Evolutionary conservation across 441 rosid genomes (phyloP).

Genomic region (Pelargonium australe): DNA sequence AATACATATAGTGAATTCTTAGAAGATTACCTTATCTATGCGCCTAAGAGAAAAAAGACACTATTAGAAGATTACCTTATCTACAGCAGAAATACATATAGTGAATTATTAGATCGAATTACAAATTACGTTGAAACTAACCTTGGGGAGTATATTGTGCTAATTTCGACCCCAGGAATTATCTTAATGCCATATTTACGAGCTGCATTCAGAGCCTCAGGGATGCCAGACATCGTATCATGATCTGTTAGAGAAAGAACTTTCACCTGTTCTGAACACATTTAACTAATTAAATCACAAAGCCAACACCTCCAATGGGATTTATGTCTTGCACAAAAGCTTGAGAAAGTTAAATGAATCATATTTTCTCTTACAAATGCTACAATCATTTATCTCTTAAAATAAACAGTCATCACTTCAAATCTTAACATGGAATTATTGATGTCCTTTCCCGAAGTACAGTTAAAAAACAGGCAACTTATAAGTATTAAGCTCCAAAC

Average conservation of each 20-base stretch:
- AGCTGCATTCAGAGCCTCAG: conserved; percentile 83
- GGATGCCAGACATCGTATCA: conserved; percentile 77
- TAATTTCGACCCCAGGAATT: conserved; percentile 86
- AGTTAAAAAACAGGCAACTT: too few species aligned
- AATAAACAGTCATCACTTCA: neutral
- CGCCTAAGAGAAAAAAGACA: too few species aligned
- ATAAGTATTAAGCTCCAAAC: too few species aligned
- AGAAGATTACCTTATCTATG: too few species aligned
- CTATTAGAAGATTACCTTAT: too few species aligned
- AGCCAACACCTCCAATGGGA: neutral
- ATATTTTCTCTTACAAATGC: neutral
- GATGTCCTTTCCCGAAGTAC: neutral
- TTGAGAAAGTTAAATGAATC: neutral
- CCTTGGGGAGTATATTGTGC: conserved; percentile 74
- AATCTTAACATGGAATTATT: neutral
- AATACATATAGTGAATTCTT: too few species aligned
- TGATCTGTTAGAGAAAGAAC: conserved; percentile 94
- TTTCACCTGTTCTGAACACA: conserved; percentile 69
- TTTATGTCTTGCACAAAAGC: neutral
- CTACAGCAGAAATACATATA: neutral
- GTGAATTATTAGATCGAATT: conserved; percentile 1
- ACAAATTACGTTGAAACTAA: conserved; percentile 5
- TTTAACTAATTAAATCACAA: conserved; percentile 26
- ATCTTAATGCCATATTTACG: conserved; percentile 65
- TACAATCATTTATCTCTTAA: neutral